Base-by-base conservation (phyloP, 768 basidiomycete species). In the Hygrocybe coccinea region DNA sequence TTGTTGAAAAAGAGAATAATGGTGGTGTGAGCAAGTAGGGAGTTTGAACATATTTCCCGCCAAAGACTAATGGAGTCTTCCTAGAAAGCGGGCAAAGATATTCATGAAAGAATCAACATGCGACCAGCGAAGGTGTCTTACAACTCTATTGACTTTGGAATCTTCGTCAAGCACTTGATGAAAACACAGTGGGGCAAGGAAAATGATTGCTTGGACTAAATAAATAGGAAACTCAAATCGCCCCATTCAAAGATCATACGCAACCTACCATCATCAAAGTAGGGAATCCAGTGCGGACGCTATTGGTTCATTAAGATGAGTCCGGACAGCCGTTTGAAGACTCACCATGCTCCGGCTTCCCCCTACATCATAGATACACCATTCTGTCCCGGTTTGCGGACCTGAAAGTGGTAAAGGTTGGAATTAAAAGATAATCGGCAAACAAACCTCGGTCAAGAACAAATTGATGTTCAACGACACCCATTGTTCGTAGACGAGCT, bases 1-100 rank as follows among this genome's bases (percentile, higher is more conserved):
- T 90, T 90, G 65, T 91, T 91, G 56, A 89, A 74, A 69, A 91
- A 90, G 11, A 90, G 69, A 29, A 89, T 83, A n/a, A 90, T 72
- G 56, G 80, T 82, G 15, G 84, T 78, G 48, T 78, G 73, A 10
- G 77, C 71, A 1, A 90, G 75, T 2, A 90, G 74, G 59, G 75
- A 75, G 52, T 83, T 89, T 6, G 74, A 60, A 65, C 89, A 90
- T 15, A 90, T 77, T 39, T 84, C 79, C 56, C 80, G 81, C 87
- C 87, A 91, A 0, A 91, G 73, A 43, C 70, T 69, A 12, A 90
- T 67, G n/a, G 86, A 86, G 62, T 91, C 89, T 65, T 90, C 86
- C 84, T 85, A 6, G 12, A 34, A 36, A 24, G 22, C 10, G 12
- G n/a, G 8, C 10, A 5, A n/a, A 24, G n/a, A 2, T 29, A 5